Evolutionary conservation across 495 filamentous ascomycete genomes (phyloP), one percentile per base, ranked within the genome.

Genomic region (Penicillium odoratum): DNA sequence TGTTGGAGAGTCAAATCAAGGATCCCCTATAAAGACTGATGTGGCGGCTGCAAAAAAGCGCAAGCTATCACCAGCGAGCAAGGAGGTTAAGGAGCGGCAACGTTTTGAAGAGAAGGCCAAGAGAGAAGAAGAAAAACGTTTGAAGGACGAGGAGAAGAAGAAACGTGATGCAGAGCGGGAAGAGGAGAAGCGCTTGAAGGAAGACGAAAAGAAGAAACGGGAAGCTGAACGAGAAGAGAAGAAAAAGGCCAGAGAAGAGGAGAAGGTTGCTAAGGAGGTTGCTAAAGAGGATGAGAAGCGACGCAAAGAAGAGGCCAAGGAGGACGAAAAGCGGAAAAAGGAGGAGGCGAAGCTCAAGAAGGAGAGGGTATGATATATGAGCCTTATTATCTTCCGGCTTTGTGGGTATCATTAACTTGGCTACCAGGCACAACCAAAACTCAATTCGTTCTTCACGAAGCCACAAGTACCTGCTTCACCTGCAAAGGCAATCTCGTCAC

Each of bases 281-380:
- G 21, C 80, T 33, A 86, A 74, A 52, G 80, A 85, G 48, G 81
- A 84, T 31, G 81, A 84, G 48, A 83, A 79, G 54, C 71, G 74
- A 38, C 90, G 81, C 51, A 83, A 77, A 55, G 82, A 86, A 21
- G 82, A 85, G 48, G 83, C 85, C 46, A 84, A 81, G 51, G 81
- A 85, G 48, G 80, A 84, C 33, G 81, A 84, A 46, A 83, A 79
- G 53, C 71, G 74, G 36, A 89, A 81, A 53, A 83, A 77, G 56
- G 82, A 85, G 26, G 82, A 86, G 51, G 83, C 85, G 47, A 84
- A 81, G 59, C 71, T 74, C 58, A 92, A 89, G 70, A 92, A 93
- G 67, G 81, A 85, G 21, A 81, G 73, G 60, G 82, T 92, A 61
- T 67, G 77, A 15, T 40, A n/a, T 40, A 16, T 40, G 3, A 16